Conservation (phyloP, 2,329 filamentous ascomycete species). For the Ceratocystis ficicola region DNA sequence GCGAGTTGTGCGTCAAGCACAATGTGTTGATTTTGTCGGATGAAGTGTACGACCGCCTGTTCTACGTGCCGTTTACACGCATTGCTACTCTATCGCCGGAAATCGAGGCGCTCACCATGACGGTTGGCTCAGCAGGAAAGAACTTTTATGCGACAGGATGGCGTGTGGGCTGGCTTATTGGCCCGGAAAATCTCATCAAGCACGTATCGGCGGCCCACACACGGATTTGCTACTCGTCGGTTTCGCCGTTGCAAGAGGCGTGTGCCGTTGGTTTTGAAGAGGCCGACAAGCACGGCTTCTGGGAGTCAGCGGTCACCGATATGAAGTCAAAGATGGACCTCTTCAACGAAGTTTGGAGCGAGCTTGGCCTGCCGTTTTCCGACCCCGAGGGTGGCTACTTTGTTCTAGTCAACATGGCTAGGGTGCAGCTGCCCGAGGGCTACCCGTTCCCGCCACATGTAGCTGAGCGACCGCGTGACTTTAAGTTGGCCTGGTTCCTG, state of each 20-base stretch:
- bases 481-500: conserved; percentile 90
- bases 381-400: conserved; percentile 97
- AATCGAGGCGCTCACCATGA: conserved; percentile 75
- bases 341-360: conserved; percentile 72
- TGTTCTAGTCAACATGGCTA: conserved; percentile 83
- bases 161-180: conserved; percentile 91
- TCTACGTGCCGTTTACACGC: conserved; percentile 88
- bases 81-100: conserved; percentile 85
- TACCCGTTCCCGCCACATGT: conserved; percentile 89
- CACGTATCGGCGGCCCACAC: conserved; percentile 89
- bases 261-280: conserved; percentile 88
- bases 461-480: conserved; percentile 73
- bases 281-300: conserved; percentile 75
- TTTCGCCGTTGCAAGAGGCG: conserved; percentile 88
- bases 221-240: conserved; percentile 87
- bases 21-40: conserved; percentile 88
- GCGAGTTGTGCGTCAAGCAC: conserved; percentile 79
- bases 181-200: conserved; percentile 75
- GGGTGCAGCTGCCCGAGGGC: conserved; percentile 68
- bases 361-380: conserved; percentile 68
- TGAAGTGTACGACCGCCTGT: conserved; percentile 89
- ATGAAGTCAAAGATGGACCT: conserved; percentile 82
- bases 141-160: conserved; percentile 97
- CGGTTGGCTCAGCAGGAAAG: conserved; percentile 92
- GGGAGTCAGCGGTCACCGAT: conserved; percentile 67